These are phyloP conservation scores for Clavariopsis aquatica DNA, from an alignment of 495 filamentous ascomycete species.

Conservation along the genomic window DNA sequence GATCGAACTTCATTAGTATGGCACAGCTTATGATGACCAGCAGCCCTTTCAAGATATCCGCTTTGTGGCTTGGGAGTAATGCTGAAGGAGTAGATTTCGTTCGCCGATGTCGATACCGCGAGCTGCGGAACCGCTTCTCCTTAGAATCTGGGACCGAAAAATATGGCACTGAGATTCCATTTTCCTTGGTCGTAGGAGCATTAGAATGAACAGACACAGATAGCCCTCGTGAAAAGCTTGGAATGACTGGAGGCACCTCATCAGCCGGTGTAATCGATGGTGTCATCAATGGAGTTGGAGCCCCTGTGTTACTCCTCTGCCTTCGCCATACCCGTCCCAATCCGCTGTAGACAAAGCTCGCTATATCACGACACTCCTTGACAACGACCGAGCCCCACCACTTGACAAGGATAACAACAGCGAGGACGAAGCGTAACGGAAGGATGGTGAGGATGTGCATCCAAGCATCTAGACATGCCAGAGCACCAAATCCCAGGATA, in stretches of 20 bases:
- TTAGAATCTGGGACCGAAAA: constrained; percentile 12
- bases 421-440: constrained; percentile 85
- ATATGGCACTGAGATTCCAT: constrained; percentile 12
- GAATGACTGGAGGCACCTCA: constrained; percentile 39
- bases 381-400: constrained; percentile 69
- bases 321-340: constrained; percentile 73
- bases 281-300: constrained; percentile 18
- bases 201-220: constrained; percentile 24
- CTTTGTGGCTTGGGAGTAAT: constrained; percentile 84
- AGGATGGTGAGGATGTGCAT: constrained; percentile 93
- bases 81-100: constrained; percentile 82
- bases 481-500: constrained; percentile 78
- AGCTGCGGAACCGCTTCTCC: constrained; percentile 37
- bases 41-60: constrained; percentile 86
- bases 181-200: constrained; percentile 27
- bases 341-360: constrained; percentile 71
- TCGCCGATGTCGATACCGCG: constrained; percentile 63
- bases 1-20: constrained; percentile 88
- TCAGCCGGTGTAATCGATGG: constrained; percentile 33
- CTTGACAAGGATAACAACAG: constrained; percentile 68
- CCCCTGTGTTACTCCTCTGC: constrained; percentile 49
- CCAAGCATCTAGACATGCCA: constrained; percentile 97
- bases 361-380: constrained; percentile 67
- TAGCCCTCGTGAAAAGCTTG: constrained; percentile 42
- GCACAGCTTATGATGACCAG: constrained; percentile 82